A percentile compares a stretch with the other conserved stretches of the same genome.
Conservation (phyloP, 768 basidiomycete species). For the Phaeotremella skinneri region DNA sequence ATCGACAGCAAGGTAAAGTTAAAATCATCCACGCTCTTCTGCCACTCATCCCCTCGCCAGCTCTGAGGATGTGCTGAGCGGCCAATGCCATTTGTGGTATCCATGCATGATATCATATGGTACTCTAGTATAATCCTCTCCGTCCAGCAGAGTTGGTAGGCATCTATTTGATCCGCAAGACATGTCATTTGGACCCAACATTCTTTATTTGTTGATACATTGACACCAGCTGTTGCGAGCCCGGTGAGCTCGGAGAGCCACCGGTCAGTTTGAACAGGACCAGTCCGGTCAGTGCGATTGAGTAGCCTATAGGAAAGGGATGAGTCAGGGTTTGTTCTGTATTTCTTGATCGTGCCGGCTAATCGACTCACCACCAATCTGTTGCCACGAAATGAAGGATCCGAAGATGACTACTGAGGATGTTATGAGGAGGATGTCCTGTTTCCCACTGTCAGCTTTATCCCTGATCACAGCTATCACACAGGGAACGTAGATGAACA, state of each 20-base stretch:
- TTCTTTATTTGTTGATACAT: no score
- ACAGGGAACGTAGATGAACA: neutral
- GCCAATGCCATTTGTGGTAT: no score
- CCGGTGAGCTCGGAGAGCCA: conserved; percentile 16
- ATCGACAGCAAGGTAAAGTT: no score
- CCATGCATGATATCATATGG: no score
- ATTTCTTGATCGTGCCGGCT: neutral
- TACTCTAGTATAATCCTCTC: no score
- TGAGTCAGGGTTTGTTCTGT: neutral
- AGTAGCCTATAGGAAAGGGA: no score
- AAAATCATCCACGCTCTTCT: no score
- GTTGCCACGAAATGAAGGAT: conserved; percentile 14
- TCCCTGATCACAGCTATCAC: neutral
- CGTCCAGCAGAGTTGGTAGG: no score
- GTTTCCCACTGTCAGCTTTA: neutral
- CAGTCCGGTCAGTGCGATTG: conserved; percentile 74
- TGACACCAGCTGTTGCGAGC: conserved; percentile 2
- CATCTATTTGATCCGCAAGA: no score
- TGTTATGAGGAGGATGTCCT: conserved; percentile 28
- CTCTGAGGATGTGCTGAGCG: no score
- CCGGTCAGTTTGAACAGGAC: conserved; percentile 63
- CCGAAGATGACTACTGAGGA: conserved; percentile 17
- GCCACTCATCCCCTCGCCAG: no score
- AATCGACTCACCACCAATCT: neutral
- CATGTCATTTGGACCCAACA: no score